phyloP scores from a whole-genome alignment of 352 stramenopile genomes.

The Phytophthora vignae region DNA sequence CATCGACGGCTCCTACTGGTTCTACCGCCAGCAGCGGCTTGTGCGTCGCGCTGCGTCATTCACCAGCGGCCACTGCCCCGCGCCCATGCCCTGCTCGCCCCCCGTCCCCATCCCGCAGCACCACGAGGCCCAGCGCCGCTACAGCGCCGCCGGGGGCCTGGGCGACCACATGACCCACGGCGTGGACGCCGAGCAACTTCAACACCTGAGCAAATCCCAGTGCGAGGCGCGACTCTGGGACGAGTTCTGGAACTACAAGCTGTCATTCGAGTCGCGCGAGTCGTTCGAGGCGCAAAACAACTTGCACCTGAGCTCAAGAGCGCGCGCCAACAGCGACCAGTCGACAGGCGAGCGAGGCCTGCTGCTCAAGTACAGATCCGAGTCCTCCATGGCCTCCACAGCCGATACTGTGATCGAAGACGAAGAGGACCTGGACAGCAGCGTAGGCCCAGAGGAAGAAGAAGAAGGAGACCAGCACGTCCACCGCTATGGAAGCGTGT shows the following conservation, averaged over 20 bases:
- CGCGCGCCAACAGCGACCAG: conserved; percentile 13
- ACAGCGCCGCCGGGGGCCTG: conserved; percentile 33
- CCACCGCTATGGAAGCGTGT: conserved; percentile 50
- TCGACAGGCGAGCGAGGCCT: conserved; percentile 9
- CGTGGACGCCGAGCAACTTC: conserved; percentile 19
- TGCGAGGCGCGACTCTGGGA: conserved; percentile 66
- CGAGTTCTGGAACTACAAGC: conserved; percentile 79
- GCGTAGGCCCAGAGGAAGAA: conserved; percentile 39
- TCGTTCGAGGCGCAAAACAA: conserved; percentile 49
- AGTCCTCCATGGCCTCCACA: conserved; percentile 44
- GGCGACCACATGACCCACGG: conserved; percentile 20
- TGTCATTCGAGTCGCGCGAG: conserved; percentile 72
- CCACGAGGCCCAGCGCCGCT: conserved; percentile 32
- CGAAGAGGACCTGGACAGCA: conserved; percentile 32
- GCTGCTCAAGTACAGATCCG: conserved; percentile 32
- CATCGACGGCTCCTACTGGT: conserved; percentile 21
- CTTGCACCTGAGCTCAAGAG: not conserved
- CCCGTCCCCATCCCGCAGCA: conserved; percentile 61
- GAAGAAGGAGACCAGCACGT: conserved; percentile 18
- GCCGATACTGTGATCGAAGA: conserved; percentile 47
- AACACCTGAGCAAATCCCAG: conserved; percentile 42
- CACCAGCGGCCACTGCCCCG: conserved; percentile 17
- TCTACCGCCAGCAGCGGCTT: conserved; percentile 28
- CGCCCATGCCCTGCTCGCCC: conserved; percentile 51
- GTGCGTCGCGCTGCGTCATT: conserved; percentile 47